A percentile compares a stretch with the other conserved stretches of the same genome.
Conservation (phyloP, 2,329 filamentous ascomycete genomes). For the Emericellopsis atlantica region DNA sequence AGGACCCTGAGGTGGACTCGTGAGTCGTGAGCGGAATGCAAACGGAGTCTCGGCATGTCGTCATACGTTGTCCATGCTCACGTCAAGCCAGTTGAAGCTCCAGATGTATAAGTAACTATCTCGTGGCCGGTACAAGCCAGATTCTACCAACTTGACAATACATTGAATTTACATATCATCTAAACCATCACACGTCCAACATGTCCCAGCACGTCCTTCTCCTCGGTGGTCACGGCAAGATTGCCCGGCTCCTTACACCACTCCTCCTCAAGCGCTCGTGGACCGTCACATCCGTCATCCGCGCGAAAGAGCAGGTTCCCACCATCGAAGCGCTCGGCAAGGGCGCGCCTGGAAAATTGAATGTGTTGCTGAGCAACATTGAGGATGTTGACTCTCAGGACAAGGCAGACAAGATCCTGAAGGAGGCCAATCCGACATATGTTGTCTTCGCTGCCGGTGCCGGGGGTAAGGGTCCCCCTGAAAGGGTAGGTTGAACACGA, state of each 20-base stretch:
- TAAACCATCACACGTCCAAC: background rate
- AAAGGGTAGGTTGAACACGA: constrained; percentile 20
- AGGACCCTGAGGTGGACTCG: no score
- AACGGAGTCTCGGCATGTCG: no score
- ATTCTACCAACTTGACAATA: no score
- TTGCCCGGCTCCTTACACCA: constrained; percentile 63
- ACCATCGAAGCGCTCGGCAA: constrained; percentile 50
- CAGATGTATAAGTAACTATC: no score
- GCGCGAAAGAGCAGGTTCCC: constrained; percentile 53
- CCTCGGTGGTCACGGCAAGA: constrained; percentile 71
- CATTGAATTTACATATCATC: no score
- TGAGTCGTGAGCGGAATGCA: no score
- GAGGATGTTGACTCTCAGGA: constrained; percentile 54
- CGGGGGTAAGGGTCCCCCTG: constrained; percentile 44
- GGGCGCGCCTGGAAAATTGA: constrained; percentile 48
- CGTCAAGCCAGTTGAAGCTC: no score
- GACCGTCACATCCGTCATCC: constrained; percentile 69
- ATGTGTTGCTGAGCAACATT: constrained; percentile 57
- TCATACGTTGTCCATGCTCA: no score
- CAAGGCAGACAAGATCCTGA: constrained; percentile 50
- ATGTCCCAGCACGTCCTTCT: constrained; percentile 48
- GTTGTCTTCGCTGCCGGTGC: constrained; percentile 60
- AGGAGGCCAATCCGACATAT: constrained; percentile 49
- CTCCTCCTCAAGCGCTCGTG: constrained; percentile 62
- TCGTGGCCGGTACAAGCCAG: no score